phyloP scores from a whole-genome alignment of 495 filamentous ascomycete species.

The Neurospora discreta region DNA sequence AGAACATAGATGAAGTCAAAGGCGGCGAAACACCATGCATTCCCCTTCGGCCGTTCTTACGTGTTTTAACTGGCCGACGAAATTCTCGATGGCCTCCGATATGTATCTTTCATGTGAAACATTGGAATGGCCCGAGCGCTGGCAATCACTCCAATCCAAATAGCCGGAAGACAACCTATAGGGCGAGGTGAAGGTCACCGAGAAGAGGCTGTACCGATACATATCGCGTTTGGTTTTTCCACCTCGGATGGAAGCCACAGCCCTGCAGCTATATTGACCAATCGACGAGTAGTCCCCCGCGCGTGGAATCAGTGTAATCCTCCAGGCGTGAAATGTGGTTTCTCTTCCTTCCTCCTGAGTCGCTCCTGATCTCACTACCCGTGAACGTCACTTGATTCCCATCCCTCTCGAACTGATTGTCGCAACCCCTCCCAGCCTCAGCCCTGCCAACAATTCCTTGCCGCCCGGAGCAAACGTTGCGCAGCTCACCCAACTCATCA shows the following conservation, averaged over 20 bases:
- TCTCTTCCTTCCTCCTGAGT: not conserved
- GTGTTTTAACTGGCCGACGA: not conserved
- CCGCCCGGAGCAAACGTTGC: not conserved
- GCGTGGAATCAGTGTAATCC: not conserved
- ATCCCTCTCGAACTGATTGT: not conserved
- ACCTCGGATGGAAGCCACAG: not conserved
- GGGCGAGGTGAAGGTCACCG: not conserved
- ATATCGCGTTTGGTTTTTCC: not conserved
- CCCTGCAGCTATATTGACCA: not conserved
- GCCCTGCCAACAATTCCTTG: not conserved
- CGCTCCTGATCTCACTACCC: not conserved
- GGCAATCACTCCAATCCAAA: not conserved
- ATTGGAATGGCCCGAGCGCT: not conserved
- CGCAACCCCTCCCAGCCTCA: not conserved
- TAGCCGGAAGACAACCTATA: not conserved
- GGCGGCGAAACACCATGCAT: not conserved
- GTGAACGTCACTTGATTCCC: not conserved
- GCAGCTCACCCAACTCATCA: not conserved
- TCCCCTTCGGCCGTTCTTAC: not conserved
- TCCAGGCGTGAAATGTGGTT: not conserved
- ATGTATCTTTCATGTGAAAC: not conserved
- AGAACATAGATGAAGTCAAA: not conserved
- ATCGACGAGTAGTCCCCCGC: not conserved
- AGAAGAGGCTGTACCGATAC: not conserved
- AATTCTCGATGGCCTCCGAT: not conserved